Percentiles rank a stretch among this genome's conserved stretches.
phyloP scores from a whole-genome alignment of 2,329 filamentous ascomycete genomes.

The Zalaria obscura region DNA sequence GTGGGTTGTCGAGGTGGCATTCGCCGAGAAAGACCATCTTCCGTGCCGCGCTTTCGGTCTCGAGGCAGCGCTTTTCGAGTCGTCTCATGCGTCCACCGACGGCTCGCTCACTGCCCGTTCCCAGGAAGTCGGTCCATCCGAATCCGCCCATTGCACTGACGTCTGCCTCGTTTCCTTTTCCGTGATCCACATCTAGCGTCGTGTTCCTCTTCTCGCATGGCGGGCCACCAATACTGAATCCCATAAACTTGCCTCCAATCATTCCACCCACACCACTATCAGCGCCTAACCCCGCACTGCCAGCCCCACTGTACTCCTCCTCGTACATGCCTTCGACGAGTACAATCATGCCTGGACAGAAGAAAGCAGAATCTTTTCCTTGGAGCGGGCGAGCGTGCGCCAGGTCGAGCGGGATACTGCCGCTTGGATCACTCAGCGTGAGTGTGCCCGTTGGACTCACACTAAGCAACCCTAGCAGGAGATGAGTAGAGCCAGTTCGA shows the following conservation, averaged over 20 bases:
- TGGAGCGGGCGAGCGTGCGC: slow-evolving; percentile 70
- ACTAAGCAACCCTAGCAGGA: slow-evolving; percentile 72
- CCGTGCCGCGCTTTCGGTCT: slow-evolving; percentile 16
- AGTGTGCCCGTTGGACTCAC: slow-evolving; percentile 69
- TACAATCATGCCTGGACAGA: slow-evolving; percentile 90
- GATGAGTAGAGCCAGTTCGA: slow-evolving; percentile 68
- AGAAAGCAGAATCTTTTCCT: slow-evolving; percentile 64
- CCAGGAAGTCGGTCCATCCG: slow-evolving; percentile 94
- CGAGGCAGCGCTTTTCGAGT: slow-evolving; percentile 55
- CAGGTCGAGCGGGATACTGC: slow-evolving; percentile 74
- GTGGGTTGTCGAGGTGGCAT: slow-evolving; percentile 71
- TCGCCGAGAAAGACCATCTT: slow-evolving; percentile 70
- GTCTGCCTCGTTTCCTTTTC: slow-evolving; percentile 8
- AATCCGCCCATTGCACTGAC: slow-evolving; percentile 53
- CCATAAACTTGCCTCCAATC: slow-evolving; percentile 83
- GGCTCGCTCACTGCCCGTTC: slow-evolving; percentile 77
- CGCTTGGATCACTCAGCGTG: slow-evolving; percentile 73
- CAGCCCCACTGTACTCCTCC: slow-evolving; percentile 64
- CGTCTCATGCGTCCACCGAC: slow-evolving; percentile 70
- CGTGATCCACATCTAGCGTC: slow-evolving; percentile 51
- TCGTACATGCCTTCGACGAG: slow-evolving; percentile 93
- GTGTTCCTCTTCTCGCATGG: slow-evolving; percentile 73
- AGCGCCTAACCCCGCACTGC: slow-evolving; percentile 45
- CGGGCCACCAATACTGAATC: slow-evolving; percentile 80
- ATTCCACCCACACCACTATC: slow-evolving; percentile 75